Base-by-base conservation (phyloP, 768 basidiomycete species). In the Pulveroboletus frians region DNA sequence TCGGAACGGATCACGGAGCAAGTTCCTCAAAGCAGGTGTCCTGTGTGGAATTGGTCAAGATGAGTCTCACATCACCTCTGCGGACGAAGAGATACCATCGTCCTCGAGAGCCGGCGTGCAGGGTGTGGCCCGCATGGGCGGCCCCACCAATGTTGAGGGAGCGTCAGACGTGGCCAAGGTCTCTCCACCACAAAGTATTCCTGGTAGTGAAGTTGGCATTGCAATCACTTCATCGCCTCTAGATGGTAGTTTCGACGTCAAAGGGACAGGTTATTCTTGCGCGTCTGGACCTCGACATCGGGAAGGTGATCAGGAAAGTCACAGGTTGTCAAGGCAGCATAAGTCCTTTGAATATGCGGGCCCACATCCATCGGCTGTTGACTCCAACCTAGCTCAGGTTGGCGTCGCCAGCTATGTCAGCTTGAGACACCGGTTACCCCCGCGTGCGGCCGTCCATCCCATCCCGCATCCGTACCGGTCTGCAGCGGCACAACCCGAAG, bases 1-100 rank as follows among this genome's bases (percentile, higher is more conserved):
- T 21, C 69, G 74, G 17, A 65, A 61, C 27, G 73, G 67, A 21
- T 74, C 73, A 0, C 66, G 68, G 61, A 58, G 73, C 20, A 69
- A 66, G 3, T 42, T 76, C 9, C 57, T 65, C 21, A 73, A 68
- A 40, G 73, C 71, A 36, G 57, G 67, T 4, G 37, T 52, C 15
- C 50, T 69, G 18, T 68, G 66, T 36, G 66, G 68, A 6, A 31
- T 62, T 10, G 18, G 39, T 30, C 47, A 47, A 35, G 58, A 63
- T 39, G 51, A 67, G 53, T 38, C 71, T 52, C 7, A 49, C 4
- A 42, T 53, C 15, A 65, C 57, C 17, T 56, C 65, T 13, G 52
- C 58, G 7, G 60, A 61, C 18, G 62, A 58, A 35, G 59, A 47
- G 11, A 45, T 54, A 4, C 57, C 66, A 14, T 55, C 66, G 9